phyloP scores from a whole-genome alignment of 306 rosid species.

The Cicer judaicum region DNA sequence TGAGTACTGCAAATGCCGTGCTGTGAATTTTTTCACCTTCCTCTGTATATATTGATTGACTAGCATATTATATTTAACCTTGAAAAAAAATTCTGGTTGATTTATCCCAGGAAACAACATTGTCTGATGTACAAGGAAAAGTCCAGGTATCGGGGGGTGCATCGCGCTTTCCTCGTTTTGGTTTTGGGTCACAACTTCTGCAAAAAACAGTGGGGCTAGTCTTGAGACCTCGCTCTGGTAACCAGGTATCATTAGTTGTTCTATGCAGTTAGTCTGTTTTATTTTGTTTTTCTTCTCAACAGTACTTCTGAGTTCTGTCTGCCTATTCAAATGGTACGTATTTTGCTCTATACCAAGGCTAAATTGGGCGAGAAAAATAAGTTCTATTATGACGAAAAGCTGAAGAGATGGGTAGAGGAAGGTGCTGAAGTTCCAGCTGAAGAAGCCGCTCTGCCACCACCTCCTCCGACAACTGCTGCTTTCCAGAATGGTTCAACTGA shows the following conservation, averaged over 20 bases:
- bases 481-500: conserved; percentile 76
- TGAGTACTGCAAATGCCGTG: conserved; percentile 34
- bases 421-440: conserved; percentile 80
- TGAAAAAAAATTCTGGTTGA: conserved; percentile 45
- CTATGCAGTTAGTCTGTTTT: background rate
- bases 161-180: conserved; percentile 78
- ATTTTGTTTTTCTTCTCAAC: background rate
- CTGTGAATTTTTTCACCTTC: conserved; percentile 31
- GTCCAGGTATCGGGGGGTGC: conserved; percentile 59
- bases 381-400: conserved; percentile 87
- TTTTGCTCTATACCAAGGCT: conserved; percentile 62
- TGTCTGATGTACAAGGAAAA: conserved; percentile 66
- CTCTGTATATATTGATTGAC: conserved; percentile 31
- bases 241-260: conserved; percentile 62
- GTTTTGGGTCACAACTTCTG: conserved; percentile 78
- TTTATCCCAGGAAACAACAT: conserved; percentile 57
- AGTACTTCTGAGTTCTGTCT: conserved; percentile 37
- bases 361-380: conserved; percentile 86
- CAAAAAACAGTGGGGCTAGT: conserved; percentile 83
- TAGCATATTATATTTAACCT: conserved; percentile 17
- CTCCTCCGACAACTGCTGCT: conserved; percentile 75
- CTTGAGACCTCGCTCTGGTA: conserved; percentile 71
- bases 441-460: conserved; percentile 77
- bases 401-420: conserved; percentile 93
- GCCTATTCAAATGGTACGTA: conserved; percentile 37